phyloP scores from a whole-genome alignment of 1,284 basidiomycete species.

The Melampsora larici-populina region DNA sequence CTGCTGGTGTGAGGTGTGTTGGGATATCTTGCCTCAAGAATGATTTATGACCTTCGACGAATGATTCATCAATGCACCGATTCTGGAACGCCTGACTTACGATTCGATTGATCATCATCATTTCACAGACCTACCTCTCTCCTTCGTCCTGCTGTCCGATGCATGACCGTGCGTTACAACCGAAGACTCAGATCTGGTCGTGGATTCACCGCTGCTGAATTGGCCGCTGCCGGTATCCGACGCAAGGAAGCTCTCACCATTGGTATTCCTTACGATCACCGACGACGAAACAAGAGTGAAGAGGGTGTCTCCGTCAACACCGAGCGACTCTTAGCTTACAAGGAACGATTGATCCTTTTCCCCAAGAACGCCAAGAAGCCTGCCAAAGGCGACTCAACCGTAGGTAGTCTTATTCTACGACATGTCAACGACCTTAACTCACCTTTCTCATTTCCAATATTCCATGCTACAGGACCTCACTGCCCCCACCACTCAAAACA shows the following conservation, averaged over 20 bases:
- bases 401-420: constrained; percentile 58
- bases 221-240: constrained; percentile 94
- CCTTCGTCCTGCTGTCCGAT: constrained; percentile 95
- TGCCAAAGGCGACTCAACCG: constrained; percentile 88
- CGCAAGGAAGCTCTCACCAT: constrained; percentile 89
- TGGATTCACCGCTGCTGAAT: constrained; percentile 90
- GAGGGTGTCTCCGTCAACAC: constrained; percentile 96
- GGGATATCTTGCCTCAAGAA: not conserved
- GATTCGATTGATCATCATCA: constrained; percentile 11
- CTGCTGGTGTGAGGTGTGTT: constrained; percentile 70
- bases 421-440: not conserved
- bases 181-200: constrained; percentile 94
- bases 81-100: constrained; percentile 3
- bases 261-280: constrained; percentile 95
- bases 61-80: not conserved
- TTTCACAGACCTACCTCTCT: constrained; percentile 69
- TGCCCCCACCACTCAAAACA: constrained; percentile 69
- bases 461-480: constrained; percentile 72
- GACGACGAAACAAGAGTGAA: constrained; percentile 93
- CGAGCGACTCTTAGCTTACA: constrained; percentile 92
- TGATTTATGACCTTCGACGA: not conserved
- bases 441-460: constrained; percentile 52
- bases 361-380: constrained; percentile 92
- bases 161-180: constrained; percentile 97
- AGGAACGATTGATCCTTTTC: constrained; percentile 74